Evolutionary conservation across 768 basidiomycete species (phyloP).

Genomic region (Russula ochroleuca): DNA sequence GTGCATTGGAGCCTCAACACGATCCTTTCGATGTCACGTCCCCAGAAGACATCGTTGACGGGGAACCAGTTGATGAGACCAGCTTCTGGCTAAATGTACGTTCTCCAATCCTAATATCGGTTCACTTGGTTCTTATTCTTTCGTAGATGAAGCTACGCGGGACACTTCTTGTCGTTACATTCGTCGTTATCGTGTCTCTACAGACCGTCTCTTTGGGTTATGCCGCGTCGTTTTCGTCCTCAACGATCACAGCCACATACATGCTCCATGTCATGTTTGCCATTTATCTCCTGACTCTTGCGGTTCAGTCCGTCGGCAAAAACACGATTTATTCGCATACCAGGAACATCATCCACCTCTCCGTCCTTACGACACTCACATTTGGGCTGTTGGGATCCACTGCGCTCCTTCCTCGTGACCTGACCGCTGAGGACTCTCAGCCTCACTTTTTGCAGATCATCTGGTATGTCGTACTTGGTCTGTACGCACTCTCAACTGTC

Average conservation of each 20-base stretch:
- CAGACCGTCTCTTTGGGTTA: slow-evolving; percentile 56
- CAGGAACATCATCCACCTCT: slow-evolving; percentile 52
- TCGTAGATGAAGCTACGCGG: slow-evolving; percentile 14
- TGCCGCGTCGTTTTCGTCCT: slow-evolving; percentile 37
- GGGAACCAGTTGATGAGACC: slow-evolving; percentile 57
- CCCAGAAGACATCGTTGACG: slow-evolving; percentile 66
- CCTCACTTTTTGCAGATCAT: slow-evolving; percentile 34
- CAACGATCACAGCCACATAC: slow-evolving; percentile 37
- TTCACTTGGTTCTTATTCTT: not conserved
- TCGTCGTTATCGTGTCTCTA: slow-evolving; percentile 46
- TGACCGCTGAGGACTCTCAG: slow-evolving; percentile 28
- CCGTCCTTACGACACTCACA: slow-evolving; percentile 49
- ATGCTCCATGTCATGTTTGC: slow-evolving; percentile 50
- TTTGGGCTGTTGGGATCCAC: slow-evolving; percentile 42
- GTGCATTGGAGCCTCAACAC: slow-evolving; percentile 29
- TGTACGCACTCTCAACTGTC: slow-evolving; percentile 46
- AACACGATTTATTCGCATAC: slow-evolving; percentile 39
- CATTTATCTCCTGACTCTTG: slow-evolving; percentile 54
- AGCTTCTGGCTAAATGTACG: slow-evolving; percentile 57
- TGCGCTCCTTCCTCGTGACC: slow-evolving; percentile 54
- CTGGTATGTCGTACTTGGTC: slow-evolving; percentile 50
- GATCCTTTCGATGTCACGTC: slow-evolving; percentile 71
- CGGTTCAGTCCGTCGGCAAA: slow-evolving; percentile 47
- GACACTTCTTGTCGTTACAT: slow-evolving; percentile 39
- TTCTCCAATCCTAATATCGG: slow-evolving; percentile 10